phyloP scores from a whole-genome alignment of 805 yeast genomes.

The Saccharomycopsis microspora region DNA sequence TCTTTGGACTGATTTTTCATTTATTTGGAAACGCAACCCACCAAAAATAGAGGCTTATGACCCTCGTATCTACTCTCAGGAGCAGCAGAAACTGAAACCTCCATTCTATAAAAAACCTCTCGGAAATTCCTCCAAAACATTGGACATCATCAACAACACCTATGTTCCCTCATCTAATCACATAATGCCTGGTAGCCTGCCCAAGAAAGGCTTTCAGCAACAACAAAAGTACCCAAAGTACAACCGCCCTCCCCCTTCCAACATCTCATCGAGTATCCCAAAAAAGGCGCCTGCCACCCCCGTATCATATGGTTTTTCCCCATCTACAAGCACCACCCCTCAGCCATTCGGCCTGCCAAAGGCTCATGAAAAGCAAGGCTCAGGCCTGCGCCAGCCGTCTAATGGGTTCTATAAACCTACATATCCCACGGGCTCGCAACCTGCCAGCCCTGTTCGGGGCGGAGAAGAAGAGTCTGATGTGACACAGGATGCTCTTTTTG shows the following conservation, averaged over 20 bases:
- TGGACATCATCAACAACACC: constrained; percentile 50
- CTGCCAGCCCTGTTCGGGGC: too few relatives aligned
- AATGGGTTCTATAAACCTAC: neutral
- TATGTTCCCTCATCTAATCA: constrained; percentile 54
- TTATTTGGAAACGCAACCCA: constrained; percentile 57
- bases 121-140: constrained; percentile 12
- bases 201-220: constrained; percentile 54
- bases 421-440: too few relatives aligned
- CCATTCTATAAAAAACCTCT: constrained; percentile 6
- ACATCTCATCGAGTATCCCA: constrained; percentile 1
- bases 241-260: neutral
- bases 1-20: constrained; percentile 54
- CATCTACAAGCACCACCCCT: neutral
- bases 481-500: neutral
- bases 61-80: constrained; percentile 22
- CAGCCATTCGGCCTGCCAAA: neutral
- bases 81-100: neutral
- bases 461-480: neutral
- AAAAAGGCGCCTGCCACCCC: neutral
- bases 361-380: neutral
- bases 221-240: constrained; percentile 17
- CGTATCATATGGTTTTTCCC: neutral
- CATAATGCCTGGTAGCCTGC: constrained; percentile 64
- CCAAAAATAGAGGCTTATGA: constrained; percentile 66
- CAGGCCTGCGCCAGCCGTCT: neutral